Evolutionary conservation across 257 asterid genomes (phyloP).

Genomic region (Nyctanthes arbortristis): DNA sequence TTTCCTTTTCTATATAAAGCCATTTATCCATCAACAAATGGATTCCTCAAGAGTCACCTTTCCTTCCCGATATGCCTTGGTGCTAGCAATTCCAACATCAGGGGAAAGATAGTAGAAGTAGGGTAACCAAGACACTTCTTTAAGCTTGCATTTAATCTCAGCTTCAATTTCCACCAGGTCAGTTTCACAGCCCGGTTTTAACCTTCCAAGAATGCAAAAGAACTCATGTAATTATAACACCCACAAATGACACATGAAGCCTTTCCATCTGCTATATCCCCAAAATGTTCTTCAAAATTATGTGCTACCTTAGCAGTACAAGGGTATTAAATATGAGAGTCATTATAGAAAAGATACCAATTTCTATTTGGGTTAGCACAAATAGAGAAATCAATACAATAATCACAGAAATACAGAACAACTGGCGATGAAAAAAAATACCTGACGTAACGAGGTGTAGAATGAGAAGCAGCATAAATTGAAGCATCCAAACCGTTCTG

Average conservation of each 20-base stretch:
- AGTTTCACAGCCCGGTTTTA: constrained; percentile 70
- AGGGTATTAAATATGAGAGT: constrained; percentile 5
- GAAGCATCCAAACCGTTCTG: constrained; percentile 80
- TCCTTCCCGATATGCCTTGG: constrained; percentile 77
- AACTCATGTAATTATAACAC: constrained; percentile 23
- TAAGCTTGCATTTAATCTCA: constrained; percentile 61
- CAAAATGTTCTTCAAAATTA: background rate
- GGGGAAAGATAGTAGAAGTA: constrained; percentile 70
- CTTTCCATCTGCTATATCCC: background rate
- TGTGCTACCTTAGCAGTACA: constrained; percentile 2
- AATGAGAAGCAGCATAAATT: constrained; percentile 53
- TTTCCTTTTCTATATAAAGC: no score
- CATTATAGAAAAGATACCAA: no score
- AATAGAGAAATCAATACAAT: constrained; percentile 16
- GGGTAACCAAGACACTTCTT: constrained; percentile 71
- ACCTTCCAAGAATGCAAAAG: constrained; percentile 35
- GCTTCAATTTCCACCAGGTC: constrained; percentile 62
- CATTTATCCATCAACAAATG: background rate
- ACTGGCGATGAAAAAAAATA: constrained; percentile 18
- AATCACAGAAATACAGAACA: background rate
- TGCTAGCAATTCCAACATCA: constrained; percentile 69
- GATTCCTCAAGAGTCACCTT: constrained; percentile 45
- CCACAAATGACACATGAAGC: background rate
- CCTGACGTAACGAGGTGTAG: constrained; percentile 91
- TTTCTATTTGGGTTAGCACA: no score